A percentile compares a stretch with the other conserved stretches of the same genome.
These are phyloP conservation scores for Chytriomyces confervae DNA, from an alignment of 192 early-diverging fungal species.

Conservation along the genomic window DNA sequence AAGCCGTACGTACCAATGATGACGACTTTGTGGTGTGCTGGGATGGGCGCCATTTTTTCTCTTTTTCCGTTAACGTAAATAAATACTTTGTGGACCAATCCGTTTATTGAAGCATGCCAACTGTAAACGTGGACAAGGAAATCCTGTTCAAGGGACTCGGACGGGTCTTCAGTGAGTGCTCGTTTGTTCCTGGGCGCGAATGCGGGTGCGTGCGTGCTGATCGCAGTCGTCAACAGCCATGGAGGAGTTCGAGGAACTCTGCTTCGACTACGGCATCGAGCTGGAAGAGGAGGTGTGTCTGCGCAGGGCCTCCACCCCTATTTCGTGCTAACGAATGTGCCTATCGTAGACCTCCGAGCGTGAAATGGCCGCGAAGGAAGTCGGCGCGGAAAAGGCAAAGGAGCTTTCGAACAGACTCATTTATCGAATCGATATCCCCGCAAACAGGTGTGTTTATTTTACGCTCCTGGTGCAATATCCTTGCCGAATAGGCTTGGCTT, in stretches of 20 bases:
- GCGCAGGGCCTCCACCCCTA: not conserved
- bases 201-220: slow-evolving; percentile 5
- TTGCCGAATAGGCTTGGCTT: not conserved
- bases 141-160: slow-evolving; percentile 83
- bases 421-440: slow-evolving; percentile 98
- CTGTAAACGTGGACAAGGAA: slow-evolving; percentile 92
- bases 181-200: slow-evolving; percentile 1
- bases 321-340: slow-evolving; percentile 2
- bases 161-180: slow-evolving; percentile 71
- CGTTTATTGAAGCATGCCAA: slow-evolving; percentile 66
- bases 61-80: not conserved
- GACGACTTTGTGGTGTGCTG: not conserved
- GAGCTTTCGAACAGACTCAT: slow-evolving; percentile 76
- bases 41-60: not conserved
- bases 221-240: slow-evolving; percentile 51
- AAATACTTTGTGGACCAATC: not conserved
- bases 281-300: slow-evolving; percentile 89
- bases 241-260: slow-evolving; percentile 95
- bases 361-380: slow-evolving; percentile 75
- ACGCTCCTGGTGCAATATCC: not conserved
- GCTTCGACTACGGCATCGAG: slow-evolving; percentile 99
- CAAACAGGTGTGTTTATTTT: slow-evolving; percentile 69
- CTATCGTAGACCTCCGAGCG: slow-evolving; percentile 74
- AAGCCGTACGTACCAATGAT: not conserved
- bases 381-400: slow-evolving; percentile 51